phyloP scores from a whole-genome alignment of 495 filamentous ascomycete genomes.

The Podospora bellae-mahoneyi region DNA sequence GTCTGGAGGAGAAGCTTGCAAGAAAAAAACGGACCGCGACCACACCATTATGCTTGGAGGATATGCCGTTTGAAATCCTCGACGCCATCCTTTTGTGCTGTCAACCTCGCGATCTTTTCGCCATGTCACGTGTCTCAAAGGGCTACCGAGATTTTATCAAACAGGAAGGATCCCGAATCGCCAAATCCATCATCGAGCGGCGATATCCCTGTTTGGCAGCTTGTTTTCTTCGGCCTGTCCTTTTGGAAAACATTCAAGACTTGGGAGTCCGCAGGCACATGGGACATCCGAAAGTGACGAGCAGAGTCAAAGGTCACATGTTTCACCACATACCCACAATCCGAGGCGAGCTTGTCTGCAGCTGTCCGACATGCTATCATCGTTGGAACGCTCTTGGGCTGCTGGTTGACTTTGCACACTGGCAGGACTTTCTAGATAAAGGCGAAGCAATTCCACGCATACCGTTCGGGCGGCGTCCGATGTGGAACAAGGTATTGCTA shows the following conservation, averaged over 20 bases:
- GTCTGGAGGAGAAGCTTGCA: not conserved
- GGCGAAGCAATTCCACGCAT: constrained; percentile 52
- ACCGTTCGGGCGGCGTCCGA: constrained; percentile 38
- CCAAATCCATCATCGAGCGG: not conserved
- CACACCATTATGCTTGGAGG: constrained; percentile 28
- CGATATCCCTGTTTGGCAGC: constrained; percentile 13
- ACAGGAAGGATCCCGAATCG: not conserved
- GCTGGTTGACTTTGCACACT: constrained; percentile 53
- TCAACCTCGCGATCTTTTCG: constrained; percentile 48
- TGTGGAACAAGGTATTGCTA: constrained; percentile 48
- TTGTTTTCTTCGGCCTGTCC: constrained; percentile 51
- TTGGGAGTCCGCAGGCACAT: constrained; percentile 24
- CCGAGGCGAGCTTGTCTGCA: constrained; percentile 43
- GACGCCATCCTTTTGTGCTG: constrained; percentile 43
- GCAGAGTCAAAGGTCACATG: constrained; percentile 29
- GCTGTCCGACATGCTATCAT: constrained; percentile 50
- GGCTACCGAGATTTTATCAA: constrained; percentile 32
- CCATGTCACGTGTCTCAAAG: constrained; percentile 35
- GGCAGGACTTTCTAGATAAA: constrained; percentile 48
- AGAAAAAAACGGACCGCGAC: not conserved
- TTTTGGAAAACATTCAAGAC: constrained; percentile 41
- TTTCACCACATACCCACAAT: constrained; percentile 48
- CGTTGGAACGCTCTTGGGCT: constrained; percentile 53
- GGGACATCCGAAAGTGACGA: constrained; percentile 34
- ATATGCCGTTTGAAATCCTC: constrained; percentile 50